Conservation (phyloP, 345 rosid genomes). For the Sonneratia caseolaris region DNA sequence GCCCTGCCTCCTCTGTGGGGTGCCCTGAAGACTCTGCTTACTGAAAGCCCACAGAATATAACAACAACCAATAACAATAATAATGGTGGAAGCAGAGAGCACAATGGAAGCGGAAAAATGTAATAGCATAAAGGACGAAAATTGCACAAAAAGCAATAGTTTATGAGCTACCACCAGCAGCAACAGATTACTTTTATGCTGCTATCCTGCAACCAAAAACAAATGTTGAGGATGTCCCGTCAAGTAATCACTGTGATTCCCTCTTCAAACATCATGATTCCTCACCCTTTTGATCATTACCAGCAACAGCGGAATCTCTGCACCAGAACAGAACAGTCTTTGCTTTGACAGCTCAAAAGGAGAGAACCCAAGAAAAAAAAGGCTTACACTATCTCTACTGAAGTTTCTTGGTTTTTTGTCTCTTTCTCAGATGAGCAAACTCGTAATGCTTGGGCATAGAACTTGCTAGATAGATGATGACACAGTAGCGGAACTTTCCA, state of each 20-base stretch:
- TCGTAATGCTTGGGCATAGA: neutral
- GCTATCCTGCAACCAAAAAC: neutral
- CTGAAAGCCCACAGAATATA: neutral
- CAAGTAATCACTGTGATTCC: neutral
- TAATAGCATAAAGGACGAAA: neutral
- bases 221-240: neutral
- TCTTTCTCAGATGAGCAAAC: neutral
- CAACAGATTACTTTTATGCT: neutral
- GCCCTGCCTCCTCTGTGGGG: constrained; percentile 47
- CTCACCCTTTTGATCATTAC: neutral
- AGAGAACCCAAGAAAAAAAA: neutral
- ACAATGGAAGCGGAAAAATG: neutral
- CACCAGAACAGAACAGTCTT: neutral
- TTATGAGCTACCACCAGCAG: neutral
- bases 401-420: neutral
- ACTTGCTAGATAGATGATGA: neutral
- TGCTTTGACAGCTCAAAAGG: neutral
- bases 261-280: constrained; percentile 1
- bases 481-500: neutral
- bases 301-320: constrained; percentile 1
- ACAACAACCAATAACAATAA: neutral
- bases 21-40: constrained; percentile 19
- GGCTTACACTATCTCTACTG: neutral
- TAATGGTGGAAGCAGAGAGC: neutral
- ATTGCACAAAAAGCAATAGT: neutral